These are phyloP conservation scores for Salix suchowensis DNA, from an alignment of 345 rosid genomes.

Conservation along the genomic window DNA sequence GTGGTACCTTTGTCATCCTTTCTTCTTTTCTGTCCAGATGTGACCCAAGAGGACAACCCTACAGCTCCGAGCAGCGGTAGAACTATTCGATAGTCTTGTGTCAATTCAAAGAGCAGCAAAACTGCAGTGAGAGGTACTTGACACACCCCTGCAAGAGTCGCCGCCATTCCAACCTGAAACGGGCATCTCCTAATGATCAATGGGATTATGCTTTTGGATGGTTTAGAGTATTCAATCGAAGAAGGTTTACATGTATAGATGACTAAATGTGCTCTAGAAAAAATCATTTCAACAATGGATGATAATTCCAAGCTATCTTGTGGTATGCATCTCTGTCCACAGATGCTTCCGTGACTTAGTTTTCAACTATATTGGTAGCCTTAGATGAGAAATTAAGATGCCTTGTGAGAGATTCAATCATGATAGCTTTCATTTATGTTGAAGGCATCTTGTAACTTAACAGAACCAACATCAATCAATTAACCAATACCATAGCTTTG, in stretches of 20 bases:
- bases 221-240: not conserved
- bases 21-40: slow-evolving; percentile 71
- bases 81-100: slow-evolving; percentile 89
- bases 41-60: slow-evolving; percentile 90
- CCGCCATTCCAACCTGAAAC: slow-evolving; percentile 96
- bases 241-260: not conserved
- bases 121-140: slow-evolving; percentile 96
- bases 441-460: too few species aligned
- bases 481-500: too few species aligned
- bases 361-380: too few species aligned
- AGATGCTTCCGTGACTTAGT: too few species aligned
- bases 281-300: not conserved
- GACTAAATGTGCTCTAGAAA: not conserved
- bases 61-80: slow-evolving; percentile 86
- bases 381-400: too few species aligned
- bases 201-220: not conserved
- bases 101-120: slow-evolving; percentile 78
- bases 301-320: too few species aligned
- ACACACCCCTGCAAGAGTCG: slow-evolving; percentile 97
- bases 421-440: too few species aligned
- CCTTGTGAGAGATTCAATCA: too few species aligned
- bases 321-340: too few species aligned
- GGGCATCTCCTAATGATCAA: slow-evolving; percentile 14
- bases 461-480: too few species aligned
- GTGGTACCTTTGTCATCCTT: slow-evolving; percentile 41